Evolutionary conservation across 441 rosid species (phyloP).

Genomic region (Metrosideros polymorpha): DNA sequence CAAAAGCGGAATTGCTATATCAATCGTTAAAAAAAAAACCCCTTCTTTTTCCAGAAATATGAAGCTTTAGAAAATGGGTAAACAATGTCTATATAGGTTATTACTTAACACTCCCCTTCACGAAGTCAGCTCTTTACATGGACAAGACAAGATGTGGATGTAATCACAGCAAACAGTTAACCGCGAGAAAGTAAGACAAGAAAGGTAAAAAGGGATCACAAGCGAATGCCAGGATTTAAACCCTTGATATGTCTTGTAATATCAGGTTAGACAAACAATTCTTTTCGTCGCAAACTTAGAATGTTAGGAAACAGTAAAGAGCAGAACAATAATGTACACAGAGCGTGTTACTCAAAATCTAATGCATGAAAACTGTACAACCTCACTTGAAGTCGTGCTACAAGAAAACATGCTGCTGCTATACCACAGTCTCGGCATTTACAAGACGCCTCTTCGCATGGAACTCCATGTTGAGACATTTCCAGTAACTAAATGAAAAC

Average conservation of each 20-base stretch:
- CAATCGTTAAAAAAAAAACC: neutral
- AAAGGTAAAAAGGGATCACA: neutral
- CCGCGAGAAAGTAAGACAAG: neutral
- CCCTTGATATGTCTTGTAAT: neutral
- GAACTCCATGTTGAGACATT: neutral
- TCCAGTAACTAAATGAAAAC: neutral
- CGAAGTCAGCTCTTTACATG: neutral
- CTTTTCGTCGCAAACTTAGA: neutral
- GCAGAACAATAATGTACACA: neutral
- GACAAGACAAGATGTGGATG: neutral
- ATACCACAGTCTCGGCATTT: neutral
- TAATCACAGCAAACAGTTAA: neutral
- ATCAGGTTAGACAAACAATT: neutral
- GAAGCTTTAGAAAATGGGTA: neutral
- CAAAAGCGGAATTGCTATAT: neutral
- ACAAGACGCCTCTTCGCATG: neutral
- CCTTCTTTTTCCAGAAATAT: neutral
- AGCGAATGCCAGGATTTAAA: neutral
- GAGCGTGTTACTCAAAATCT: neutral
- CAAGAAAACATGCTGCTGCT: neutral
- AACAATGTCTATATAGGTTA: neutral
- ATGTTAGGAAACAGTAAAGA: neutral
- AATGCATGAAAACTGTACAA: neutral
- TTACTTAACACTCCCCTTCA: neutral
- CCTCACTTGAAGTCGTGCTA: neutral